Conservation (phyloP, 345 rosid species). For the Eutrema yunnanense region DNA sequence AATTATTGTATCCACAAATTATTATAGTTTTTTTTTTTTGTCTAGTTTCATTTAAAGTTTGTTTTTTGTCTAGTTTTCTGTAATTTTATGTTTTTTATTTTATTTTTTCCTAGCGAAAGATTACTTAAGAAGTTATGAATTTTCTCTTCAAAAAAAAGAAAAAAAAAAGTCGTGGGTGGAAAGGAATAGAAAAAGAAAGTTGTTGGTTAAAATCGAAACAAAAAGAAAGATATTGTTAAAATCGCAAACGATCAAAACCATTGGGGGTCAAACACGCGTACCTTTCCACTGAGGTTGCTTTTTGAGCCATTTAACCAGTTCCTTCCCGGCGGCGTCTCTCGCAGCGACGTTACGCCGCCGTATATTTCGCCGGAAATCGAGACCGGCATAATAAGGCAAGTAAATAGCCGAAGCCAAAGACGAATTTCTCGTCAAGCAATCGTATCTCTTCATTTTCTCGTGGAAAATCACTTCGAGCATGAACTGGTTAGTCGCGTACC, state of each 20-base stretch:
- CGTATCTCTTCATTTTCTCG: constrained; percentile 44
- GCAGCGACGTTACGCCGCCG: constrained; percentile 38
- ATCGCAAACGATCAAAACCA: background rate
- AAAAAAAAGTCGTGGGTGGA: background rate
- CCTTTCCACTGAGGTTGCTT: constrained; percentile 45
- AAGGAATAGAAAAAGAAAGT: background rate
- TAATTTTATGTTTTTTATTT: too few species aligned
- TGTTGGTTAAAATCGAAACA: background rate
- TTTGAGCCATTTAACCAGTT: constrained; percentile 32
- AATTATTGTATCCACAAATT: too few species aligned
- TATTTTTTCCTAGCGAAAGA: background rate
- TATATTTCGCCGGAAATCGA: constrained; percentile 41
- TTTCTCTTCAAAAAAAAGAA: background rate
- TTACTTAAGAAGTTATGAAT: background rate
- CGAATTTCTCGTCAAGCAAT: constrained; percentile 46
- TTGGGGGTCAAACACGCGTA: background rate
- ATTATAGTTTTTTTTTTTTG: too few species aligned
- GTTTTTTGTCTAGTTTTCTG: too few species aligned
- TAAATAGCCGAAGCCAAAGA: constrained; percentile 48
- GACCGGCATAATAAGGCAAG: constrained; percentile 50
- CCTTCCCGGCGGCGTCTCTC: constrained; percentile 38
- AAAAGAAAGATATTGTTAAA: background rate
- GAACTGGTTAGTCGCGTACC: constrained; percentile 50
- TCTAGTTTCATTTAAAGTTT: too few species aligned
- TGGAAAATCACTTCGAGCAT: constrained; percentile 47